These are phyloP conservation scores for Chrysoporthe cubensis DNA, from an alignment of 2,329 filamentous ascomycete genomes.

Conservation along the genomic window DNA sequence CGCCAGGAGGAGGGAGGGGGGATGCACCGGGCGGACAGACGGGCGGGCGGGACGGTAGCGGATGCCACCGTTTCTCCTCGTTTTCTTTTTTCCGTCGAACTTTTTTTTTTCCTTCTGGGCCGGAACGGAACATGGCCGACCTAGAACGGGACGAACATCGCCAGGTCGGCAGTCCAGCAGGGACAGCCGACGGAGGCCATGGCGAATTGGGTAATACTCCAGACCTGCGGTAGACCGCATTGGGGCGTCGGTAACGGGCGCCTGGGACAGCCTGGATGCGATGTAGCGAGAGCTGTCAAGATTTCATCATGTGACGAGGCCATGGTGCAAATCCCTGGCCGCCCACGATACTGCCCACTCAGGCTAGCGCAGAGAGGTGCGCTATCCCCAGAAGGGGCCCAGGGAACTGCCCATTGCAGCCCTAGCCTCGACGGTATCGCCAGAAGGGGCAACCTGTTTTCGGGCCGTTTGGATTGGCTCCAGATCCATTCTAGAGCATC, in stretches of 20 bases:
- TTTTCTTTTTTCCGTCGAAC: no score
- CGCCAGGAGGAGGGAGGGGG: not conserved
- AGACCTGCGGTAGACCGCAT: constrained; percentile 15
- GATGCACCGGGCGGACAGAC: not conserved
- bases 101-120: not conserved
- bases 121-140: constrained; percentile 26
- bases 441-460: constrained; percentile 11
- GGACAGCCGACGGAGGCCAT: not conserved
- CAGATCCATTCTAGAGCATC: constrained; percentile 13
- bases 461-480: constrained; percentile 16
- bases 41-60: constrained; percentile 9
- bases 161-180: not conserved
- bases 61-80: not conserved
- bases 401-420: not conserved
- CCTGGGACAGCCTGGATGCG: constrained; percentile 12
- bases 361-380: not conserved
- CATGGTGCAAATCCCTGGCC: constrained; percentile 13
- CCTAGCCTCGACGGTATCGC: not conserved
- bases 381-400: constrained; percentile 14
- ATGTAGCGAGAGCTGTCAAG: constrained; percentile 16
- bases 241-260: constrained; percentile 15
- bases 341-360: constrained; percentile 20
- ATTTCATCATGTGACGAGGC: constrained; percentile 28
- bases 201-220: constrained; percentile 15
- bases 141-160: not conserved